Evolutionary conservation across 305 asterid genomes (phyloP).

Genomic region (Withania somnifera): DNA sequence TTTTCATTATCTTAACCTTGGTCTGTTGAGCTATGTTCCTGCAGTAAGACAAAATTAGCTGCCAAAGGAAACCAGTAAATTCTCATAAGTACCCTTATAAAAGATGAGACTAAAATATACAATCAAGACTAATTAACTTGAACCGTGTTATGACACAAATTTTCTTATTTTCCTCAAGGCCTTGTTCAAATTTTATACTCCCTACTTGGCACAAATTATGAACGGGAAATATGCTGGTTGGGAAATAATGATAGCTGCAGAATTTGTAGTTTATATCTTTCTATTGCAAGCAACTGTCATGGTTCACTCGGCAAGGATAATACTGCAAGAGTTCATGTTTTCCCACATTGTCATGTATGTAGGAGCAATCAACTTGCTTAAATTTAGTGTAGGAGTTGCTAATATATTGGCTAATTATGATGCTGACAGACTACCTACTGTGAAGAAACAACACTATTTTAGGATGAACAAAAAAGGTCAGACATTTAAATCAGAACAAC

Average conservation of each 20-base stretch:
- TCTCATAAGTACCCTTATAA: background rate
- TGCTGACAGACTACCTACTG: background rate
- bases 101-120: background rate
- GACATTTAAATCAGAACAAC: background rate
- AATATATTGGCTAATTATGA: background rate
- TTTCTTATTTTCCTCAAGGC: background rate
- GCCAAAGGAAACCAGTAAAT: background rate
- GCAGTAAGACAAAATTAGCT: slow-evolving; percentile 13
- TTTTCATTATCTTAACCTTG: slow-evolving; percentile 70
- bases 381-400: background rate
- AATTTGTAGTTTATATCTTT: background rate
- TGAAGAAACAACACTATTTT: background rate
- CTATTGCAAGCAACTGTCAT: background rate
- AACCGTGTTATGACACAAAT: background rate
- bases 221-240: background rate
- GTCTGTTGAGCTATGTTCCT: slow-evolving; percentile 75
- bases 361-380: background rate
- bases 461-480: background rate
- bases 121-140: background rate
- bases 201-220: background rate
- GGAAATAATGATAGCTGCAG: background rate
- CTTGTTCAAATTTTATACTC: background rate
- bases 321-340: background rate
- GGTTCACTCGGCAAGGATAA: background rate
- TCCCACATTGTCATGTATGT: background rate